Conservation (phyloP, 768 basidiomycete species). For the Dentipellis sp. region DNA sequence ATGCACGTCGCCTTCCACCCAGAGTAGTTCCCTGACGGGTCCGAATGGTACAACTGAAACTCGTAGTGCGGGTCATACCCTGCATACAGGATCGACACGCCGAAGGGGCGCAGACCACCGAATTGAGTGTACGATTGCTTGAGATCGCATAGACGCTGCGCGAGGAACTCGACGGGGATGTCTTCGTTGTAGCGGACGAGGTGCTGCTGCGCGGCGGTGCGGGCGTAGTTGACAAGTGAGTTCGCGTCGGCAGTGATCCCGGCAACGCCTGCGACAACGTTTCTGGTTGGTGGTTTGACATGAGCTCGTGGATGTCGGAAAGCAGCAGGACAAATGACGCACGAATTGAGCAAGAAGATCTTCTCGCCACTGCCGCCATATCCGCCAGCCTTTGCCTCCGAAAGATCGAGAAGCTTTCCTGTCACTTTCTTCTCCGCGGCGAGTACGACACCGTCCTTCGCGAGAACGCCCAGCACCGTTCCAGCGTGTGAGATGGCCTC, state of each 20-base stretch:
- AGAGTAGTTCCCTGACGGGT: conserved; percentile 96
- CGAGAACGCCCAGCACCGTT: conserved; percentile 86
- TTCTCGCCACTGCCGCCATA: conserved; percentile 98
- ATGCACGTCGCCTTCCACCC: conserved; percentile 99
- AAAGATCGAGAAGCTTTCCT: conserved; percentile 91
- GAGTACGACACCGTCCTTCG: conserved; percentile 84
- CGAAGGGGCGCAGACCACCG: conserved; percentile 96
- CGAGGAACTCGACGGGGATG: conserved; percentile 94
- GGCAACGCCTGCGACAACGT: conserved; percentile 91
- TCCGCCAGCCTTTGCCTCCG: conserved; percentile 75
- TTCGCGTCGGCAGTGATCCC: conserved; percentile 97
- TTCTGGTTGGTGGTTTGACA: conserved; percentile 37
- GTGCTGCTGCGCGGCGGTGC: conserved; percentile 85
- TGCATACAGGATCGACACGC: conserved; percentile 93
- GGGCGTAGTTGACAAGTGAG: conserved; percentile 91
- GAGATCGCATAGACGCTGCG: conserved; percentile 89
- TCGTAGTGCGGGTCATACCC: conserved; percentile 94
- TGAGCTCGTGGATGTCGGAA: background rate
- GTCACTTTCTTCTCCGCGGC: conserved; percentile 98
- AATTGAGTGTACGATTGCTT: conserved; percentile 99
- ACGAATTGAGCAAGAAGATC: conserved; percentile 93
- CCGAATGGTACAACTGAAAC: conserved; percentile 97
- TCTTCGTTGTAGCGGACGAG: conserved; percentile 90
- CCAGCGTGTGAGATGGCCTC: conserved; percentile 97
- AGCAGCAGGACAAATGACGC: conserved; percentile 21